Evolutionary conservation across 352 stramenopile species (phyloP), one percentile per base, ranked within the genome.

Genomic region (Phytophthora rubi): DNA sequence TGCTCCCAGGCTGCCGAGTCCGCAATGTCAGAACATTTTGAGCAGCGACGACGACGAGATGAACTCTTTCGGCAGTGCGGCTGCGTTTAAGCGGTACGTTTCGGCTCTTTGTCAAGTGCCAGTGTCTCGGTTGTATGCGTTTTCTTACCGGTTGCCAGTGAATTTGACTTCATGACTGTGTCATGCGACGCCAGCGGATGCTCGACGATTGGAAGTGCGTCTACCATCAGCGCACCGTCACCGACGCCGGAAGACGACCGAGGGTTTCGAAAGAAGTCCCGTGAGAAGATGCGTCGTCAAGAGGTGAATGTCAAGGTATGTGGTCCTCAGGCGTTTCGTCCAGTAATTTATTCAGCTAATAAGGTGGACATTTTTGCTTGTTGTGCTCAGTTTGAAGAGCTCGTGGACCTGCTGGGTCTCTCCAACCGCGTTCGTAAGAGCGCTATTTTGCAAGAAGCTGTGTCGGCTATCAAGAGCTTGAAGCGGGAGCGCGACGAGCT

Each of bases 281-380:
- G 85, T 13, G 85, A 93, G 49, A 93, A 91, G 67, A 91, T 91
- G 81, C 77, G 83, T 39, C 80, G 85, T 63, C 85, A 91, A 71
- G 85, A 93, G 65, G 85, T 93, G 47, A 93, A 93, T 63, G 77
- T 90, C 61, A 90, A 91, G 81, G 83, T 91, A 71, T 30, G 60
- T 62, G 9, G 35, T 42, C 35, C 12, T 52, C 8, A 28, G 53
- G 15, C 44, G 18, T 54, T 48, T 2, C 39, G 44, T 42, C 32
- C 16, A 16, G 8, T 2, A 39, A 21, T 62, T 32, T 48, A 30
- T 57, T 62, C 2, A 54, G 21, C 32, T 75, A 53, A 65, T 47
- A 33, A 30, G 53, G 30, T 54, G 13, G 42, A 49, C n/a, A 16
- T 33, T 3, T 16, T 3, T 16, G 35, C 35, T 42, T 42, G 6